phyloP scores from a whole-genome alignment of 352 stramenopile genomes.

The Discostella stelligera region DNA sequence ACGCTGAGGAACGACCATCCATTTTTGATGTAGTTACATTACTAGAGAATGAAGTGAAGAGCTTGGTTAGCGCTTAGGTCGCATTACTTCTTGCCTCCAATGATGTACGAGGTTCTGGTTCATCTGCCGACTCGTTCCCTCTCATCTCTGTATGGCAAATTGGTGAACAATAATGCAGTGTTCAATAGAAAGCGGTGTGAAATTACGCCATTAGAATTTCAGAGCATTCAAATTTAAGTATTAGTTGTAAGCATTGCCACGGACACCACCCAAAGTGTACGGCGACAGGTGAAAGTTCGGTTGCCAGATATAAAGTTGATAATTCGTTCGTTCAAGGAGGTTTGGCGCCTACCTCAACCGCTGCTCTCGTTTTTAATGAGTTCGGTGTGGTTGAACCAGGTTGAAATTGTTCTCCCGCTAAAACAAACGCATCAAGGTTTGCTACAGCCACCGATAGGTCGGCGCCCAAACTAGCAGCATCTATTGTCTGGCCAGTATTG shows the following conservation, averaged over 20 bases:
- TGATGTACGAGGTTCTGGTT: neutral
- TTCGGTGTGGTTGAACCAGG: neutral
- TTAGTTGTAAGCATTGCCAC: neutral
- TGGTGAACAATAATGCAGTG: too few species aligned
- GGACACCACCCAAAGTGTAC: too few species aligned
- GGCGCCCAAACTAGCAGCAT: constrained; percentile 14
- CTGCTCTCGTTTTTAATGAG: neutral
- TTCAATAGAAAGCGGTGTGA: too few species aligned
- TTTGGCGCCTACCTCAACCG: neutral
- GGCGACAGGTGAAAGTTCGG: neutral
- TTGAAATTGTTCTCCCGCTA: neutral
- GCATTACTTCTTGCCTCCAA: neutral
- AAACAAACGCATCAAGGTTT: constrained; percentile 29
- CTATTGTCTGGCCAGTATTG: constrained; percentile 2
- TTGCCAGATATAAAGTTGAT: neutral
- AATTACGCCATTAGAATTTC: too few species aligned
- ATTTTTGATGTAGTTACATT: constrained; percentile 63
- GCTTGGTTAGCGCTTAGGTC: neutral
- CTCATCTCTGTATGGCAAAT: too few species aligned
- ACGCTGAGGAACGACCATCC: constrained; percentile 52
- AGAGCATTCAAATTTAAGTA: too few species aligned
- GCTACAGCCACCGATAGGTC: constrained; percentile 32
- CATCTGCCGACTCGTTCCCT: too few species aligned
- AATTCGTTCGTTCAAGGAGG: neutral
- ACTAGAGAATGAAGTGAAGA: constrained; percentile 34